These are phyloP conservation scores for Arthrobotrys sphaeroides DNA, from an alignment of 2,329 filamentous ascomycete species.

Conservation along the genomic window DNA sequence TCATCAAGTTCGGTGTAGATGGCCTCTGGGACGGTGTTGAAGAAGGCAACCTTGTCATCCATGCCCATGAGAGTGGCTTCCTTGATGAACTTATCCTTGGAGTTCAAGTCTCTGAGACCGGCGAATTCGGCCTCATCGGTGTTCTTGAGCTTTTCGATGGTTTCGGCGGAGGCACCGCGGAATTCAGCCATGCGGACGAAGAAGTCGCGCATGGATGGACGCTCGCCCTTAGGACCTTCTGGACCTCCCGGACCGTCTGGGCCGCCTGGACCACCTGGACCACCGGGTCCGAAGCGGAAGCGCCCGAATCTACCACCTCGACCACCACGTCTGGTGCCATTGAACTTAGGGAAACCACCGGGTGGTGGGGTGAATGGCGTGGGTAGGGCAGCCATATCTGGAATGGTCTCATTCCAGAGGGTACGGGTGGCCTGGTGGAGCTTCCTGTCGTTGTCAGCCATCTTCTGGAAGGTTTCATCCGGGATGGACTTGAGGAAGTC, in stretches of 20 bases:
- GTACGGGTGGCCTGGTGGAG: slow-evolving; percentile 63
- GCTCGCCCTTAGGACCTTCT: background rate
- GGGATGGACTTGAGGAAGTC: slow-evolving; percentile 22
- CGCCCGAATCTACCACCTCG: background rate
- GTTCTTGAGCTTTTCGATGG: slow-evolving; percentile 17
- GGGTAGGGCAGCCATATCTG: slow-evolving; percentile 17
- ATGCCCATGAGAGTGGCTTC: slow-evolving; percentile 25
- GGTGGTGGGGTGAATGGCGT: background rate
- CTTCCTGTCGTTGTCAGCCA: slow-evolving; percentile 61
- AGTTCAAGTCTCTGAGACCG: slow-evolving; percentile 1
- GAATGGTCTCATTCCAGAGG: slow-evolving; percentile 60
- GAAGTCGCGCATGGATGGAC: slow-evolving; percentile 8
- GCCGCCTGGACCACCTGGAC: background rate
- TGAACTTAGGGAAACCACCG: background rate
- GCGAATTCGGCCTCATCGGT: slow-evolving; percentile 21
- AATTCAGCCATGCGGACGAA: slow-evolving; percentile 28
- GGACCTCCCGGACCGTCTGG: slow-evolving; percentile 2
- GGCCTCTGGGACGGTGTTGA: slow-evolving; percentile 13
- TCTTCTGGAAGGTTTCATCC: slow-evolving; percentile 29
- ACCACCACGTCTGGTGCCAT: slow-evolving; percentile 4
- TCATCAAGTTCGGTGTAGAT: slow-evolving; percentile 10
- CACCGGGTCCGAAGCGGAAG: background rate
- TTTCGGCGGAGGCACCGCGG: slow-evolving; percentile 12
- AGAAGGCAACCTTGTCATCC: slow-evolving; percentile 9
- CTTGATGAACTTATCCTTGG: slow-evolving; percentile 35